Percentiles rank a stretch among this genome's conserved stretches.
These are phyloP conservation scores for Trypanosoma rangeli DNA, from an alignment of 208 protist species.

Conservation along the genomic window DNA sequence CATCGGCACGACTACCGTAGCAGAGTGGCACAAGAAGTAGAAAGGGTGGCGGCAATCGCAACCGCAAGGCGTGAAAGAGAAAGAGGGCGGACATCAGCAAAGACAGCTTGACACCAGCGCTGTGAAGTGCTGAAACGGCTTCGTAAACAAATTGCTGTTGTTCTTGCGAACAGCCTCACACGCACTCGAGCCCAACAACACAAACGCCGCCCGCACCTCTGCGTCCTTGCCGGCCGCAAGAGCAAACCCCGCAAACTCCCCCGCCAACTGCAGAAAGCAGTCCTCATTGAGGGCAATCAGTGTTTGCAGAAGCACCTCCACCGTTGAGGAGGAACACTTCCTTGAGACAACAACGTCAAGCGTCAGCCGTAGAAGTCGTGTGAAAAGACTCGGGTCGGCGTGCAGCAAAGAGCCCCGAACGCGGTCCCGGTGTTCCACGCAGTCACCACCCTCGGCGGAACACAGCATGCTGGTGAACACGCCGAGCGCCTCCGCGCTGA, in stretches of 20 bases:
- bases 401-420: constrained; percentile 13
- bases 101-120: constrained; percentile 21
- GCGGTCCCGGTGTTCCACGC: constrained; percentile 1
- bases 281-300: constrained; percentile 22
- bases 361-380: constrained; percentile 15
- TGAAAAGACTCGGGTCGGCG: constrained; percentile 14
- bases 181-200: constrained; percentile 19
- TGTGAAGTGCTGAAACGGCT: constrained; percentile 28
- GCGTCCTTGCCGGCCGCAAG: constrained; percentile 8
- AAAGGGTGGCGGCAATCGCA: neutral
- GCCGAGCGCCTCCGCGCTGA: constrained; percentile 19
- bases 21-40: neutral
- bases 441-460: neutral
- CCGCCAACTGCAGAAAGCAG: constrained; percentile 11
- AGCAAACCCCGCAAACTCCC: constrained; percentile 12
- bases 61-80: neutral
- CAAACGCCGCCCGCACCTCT: constrained; percentile 23
- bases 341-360: constrained; percentile 23
- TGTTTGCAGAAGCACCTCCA: constrained; percentile 7
- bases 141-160: constrained; percentile 23
- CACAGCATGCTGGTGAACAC: constrained; percentile 19
- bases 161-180: constrained; percentile 21
- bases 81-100: neutral
- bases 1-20: no score
- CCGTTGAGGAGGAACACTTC: constrained; percentile 1